phyloP scores from a whole-genome alignment of 495 filamentous ascomycete genomes.

The Aspergillus mulundensis region DNA sequence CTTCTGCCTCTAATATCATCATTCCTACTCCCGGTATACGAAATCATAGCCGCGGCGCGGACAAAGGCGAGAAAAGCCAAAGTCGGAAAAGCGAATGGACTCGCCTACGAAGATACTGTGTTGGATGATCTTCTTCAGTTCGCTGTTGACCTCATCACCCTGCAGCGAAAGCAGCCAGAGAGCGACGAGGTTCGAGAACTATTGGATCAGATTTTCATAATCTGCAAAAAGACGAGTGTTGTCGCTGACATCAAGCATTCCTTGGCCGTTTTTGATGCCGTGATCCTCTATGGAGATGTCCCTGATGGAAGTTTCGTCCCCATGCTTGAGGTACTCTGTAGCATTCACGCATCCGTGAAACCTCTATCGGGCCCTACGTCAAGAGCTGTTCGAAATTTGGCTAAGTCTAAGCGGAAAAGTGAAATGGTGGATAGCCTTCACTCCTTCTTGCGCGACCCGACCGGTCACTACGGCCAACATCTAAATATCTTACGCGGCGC shows the following conservation, averaged over 20 bases:
- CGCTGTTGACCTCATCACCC: slow-evolving; percentile 74
- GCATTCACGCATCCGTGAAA: slow-evolving; percentile 71
- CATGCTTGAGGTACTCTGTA: slow-evolving; percentile 76
- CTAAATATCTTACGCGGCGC: slow-evolving; percentile 64
- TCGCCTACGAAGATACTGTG: slow-evolving; percentile 57
- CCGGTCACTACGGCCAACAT: slow-evolving; percentile 46
- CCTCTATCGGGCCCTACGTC: slow-evolving; percentile 68
- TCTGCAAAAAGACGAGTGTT: slow-evolving; percentile 72
- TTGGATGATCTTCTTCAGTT: slow-evolving; percentile 68
- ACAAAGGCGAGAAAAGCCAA: slow-evolving; percentile 51
- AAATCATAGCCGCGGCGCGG: slow-evolving; percentile 31
- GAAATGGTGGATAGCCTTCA: slow-evolving; percentile 63
- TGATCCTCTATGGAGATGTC: slow-evolving; percentile 75
- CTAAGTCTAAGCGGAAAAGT: slow-evolving; percentile 72
- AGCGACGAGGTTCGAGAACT: slow-evolving; percentile 63
- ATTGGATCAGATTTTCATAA: slow-evolving; percentile 62
- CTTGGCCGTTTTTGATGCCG: slow-evolving; percentile 70
- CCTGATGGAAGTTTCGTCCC: slow-evolving; percentile 61
- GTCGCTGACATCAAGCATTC: slow-evolving; percentile 71
- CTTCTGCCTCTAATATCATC: slow-evolving; percentile 40
- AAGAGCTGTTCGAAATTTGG: slow-evolving; percentile 70
- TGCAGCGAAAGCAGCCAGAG: slow-evolving; percentile 72
- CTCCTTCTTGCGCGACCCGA: slow-evolving; percentile 54
- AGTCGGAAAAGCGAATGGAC: slow-evolving; percentile 38
- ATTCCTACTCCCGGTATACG: slow-evolving; percentile 40